These are phyloP conservation scores for Lathyrus aphaca DNA, from an alignment of 306 rosid species.

Conservation along the genomic window DNA sequence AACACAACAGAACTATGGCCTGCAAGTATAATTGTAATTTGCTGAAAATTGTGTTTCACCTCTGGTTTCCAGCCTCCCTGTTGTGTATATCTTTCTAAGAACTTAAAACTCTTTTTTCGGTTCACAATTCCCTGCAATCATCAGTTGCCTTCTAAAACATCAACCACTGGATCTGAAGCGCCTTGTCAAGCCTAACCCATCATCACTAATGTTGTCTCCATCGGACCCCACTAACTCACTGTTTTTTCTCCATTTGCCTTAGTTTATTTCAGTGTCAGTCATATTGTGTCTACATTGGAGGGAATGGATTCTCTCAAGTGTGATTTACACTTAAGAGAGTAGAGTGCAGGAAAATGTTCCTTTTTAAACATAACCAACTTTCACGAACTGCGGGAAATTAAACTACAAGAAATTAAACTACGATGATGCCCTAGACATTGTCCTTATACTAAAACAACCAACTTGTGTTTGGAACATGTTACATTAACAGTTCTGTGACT, in stretches of 20 bases:
- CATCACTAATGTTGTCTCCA: background rate
- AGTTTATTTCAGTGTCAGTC: background rate
- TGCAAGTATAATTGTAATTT: background rate
- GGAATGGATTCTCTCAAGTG: no score
- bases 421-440: background rate
- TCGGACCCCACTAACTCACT: background rate
- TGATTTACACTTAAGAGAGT: no score
- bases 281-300: background rate
- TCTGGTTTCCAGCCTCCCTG: background rate
- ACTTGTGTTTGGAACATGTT: background rate
- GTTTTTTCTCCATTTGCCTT: background rate
- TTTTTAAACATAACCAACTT: background rate
- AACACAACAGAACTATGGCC: background rate
- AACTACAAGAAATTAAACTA: background rate
- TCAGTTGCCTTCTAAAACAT: background rate
- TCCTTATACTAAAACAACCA: background rate
- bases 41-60: constrained; percentile 13
- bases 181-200: background rate
- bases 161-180: background rate
- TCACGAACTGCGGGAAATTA: background rate
- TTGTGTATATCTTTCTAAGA: background rate
- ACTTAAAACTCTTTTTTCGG: background rate
- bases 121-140: background rate
- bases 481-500: no score
- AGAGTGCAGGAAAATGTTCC: background rate